These are phyloP conservation scores for Penicillium flavigenum DNA, from an alignment of 495 filamentous ascomycete genomes.

Conservation along the genomic window DNA sequence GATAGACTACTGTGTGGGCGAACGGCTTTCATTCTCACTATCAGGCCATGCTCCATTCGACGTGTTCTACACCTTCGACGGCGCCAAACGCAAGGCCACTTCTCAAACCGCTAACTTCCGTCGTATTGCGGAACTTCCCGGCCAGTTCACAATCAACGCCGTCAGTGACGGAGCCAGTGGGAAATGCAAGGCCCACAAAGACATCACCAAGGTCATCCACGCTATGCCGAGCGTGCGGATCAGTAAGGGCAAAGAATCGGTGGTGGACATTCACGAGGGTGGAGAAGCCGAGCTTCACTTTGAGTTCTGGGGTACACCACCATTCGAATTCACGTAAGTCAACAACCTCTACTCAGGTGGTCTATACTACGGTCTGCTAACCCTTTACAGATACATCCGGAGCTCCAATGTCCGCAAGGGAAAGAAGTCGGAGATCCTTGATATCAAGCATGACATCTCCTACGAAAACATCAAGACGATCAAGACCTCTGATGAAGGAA, in stretches of 20 bases:
- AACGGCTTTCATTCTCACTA: constrained; percentile 85
- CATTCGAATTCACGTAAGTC: constrained; percentile 88
- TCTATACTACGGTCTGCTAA: constrained; percentile 13
- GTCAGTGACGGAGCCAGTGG: constrained; percentile 77
- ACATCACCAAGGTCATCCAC: constrained; percentile 79
- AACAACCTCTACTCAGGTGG: background rate
- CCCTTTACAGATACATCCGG: constrained; percentile 66
- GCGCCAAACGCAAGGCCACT: constrained; percentile 70
- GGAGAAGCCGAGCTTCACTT: constrained; percentile 89
- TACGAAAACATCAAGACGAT: constrained; percentile 77
- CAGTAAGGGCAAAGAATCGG: constrained; percentile 70
- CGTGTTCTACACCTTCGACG: constrained; percentile 87
- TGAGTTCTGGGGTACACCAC: constrained; percentile 90
- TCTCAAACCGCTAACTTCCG: constrained; percentile 76
- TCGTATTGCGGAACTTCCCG: constrained; percentile 85
- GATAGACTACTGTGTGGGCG: constrained; percentile 90
- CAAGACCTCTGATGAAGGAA: constrained; percentile 84
- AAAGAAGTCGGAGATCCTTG: constrained; percentile 72
- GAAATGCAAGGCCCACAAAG: constrained; percentile 71
- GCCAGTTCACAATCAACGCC: constrained; percentile 81
- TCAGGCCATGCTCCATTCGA: constrained; percentile 88
- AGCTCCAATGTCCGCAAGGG: constrained; percentile 79
- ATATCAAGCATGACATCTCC: constrained; percentile 83
- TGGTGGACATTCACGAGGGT: constrained; percentile 94
- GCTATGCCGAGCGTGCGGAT: constrained; percentile 88